Conservation (phyloP, 2,329 filamentous ascomycete species). For the Trichothecium roseum region DNA sequence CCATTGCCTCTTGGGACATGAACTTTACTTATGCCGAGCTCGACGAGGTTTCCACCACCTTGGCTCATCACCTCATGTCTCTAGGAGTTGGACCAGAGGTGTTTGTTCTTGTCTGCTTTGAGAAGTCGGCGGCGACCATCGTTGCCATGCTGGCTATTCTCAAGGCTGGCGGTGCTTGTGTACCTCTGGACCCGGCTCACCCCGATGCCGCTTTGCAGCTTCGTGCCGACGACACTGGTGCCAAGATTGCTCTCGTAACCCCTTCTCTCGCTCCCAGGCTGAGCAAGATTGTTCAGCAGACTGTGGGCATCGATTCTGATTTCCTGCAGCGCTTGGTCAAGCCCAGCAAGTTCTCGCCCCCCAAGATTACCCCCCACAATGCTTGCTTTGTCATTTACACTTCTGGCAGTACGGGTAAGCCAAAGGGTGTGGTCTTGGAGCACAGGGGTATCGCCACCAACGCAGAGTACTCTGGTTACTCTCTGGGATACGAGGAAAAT, state of each 20-base stretch:
- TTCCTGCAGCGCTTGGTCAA: slow-evolving; percentile 1
- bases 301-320: slow-evolving; percentile 5
- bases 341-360: background rate
- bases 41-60: slow-evolving; percentile 5
- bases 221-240: slow-evolving; percentile 4
- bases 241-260: slow-evolving; percentile 8
- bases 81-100: slow-evolving; percentile 11
- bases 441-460: slow-evolving; percentile 5
- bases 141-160: slow-evolving; percentile 16
- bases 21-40: slow-evolving; percentile 13
- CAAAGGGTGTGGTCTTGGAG: slow-evolving; percentile 32
- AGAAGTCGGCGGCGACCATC: slow-evolving; percentile 23
- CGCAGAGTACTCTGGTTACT: slow-evolving; percentile 1
- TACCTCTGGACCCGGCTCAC: slow-evolving; percentile 11
- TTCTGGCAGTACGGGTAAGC: slow-evolving; percentile 46
- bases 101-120: slow-evolving; percentile 20
- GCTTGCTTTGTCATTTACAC: slow-evolving; percentile 33
- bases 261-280: slow-evolving; percentile 3
- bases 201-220: slow-evolving; percentile 9
- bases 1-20: slow-evolving; percentile 14
- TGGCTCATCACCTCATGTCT: slow-evolving; percentile 8
- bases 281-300: slow-evolving; percentile 3
- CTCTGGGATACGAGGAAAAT: slow-evolving; percentile 3
- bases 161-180: slow-evolving; percentile 7
- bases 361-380: slow-evolving; percentile 12